Percentiles rank a stretch among this genome's conserved stretches.
These are phyloP conservation scores for Allium fistulosum DNA, from an alignment of 106 monocot species.

Conservation along the genomic window DNA sequence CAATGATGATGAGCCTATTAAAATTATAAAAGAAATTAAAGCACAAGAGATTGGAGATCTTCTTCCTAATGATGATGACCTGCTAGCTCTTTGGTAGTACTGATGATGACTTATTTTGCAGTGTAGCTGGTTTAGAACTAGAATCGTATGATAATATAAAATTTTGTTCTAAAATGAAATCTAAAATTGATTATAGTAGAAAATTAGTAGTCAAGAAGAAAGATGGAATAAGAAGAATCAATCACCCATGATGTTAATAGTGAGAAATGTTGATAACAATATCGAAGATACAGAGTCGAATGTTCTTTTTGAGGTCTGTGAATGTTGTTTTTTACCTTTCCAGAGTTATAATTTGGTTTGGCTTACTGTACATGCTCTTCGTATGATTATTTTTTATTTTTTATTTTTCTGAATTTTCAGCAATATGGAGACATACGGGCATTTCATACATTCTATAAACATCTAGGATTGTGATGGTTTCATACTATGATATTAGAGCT, in stretches of 20 bases:
- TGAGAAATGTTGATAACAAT: slow-evolving; percentile 72
- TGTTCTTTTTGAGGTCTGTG: slow-evolving; percentile 68
- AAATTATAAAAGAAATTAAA: slow-evolving; percentile 62
- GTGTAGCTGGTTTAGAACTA: no score
- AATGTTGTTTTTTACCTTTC: no score
- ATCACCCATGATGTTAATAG: slow-evolving; percentile 69
- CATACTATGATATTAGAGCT: slow-evolving; percentile 80
- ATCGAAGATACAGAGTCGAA: slow-evolving; percentile 60
- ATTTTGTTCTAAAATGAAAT: slow-evolving; percentile 15
- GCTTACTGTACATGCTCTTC: no score
- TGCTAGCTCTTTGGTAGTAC: slow-evolving; percentile 52
- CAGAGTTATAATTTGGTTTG: no score
- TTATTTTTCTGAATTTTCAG: no score
- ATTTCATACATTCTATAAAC: slow-evolving; percentile 58
- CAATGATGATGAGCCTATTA: slow-evolving; percentile 46
- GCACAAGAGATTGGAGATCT: slow-evolving; percentile 81
- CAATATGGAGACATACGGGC: slow-evolving; percentile 65
- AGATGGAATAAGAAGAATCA: slow-evolving; percentile 35
- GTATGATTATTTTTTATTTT: no score
- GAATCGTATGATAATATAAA: no score
- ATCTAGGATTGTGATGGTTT: slow-evolving; percentile 77
- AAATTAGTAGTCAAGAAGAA: slow-evolving; percentile 10
- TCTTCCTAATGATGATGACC: slow-evolving; percentile 81
- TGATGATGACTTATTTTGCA: no score
- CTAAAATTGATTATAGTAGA: slow-evolving; percentile 10